phyloP scores from a whole-genome alignment of 2,329 filamentous ascomycete genomes.

The Scleromitrula shiraiana region DNA sequence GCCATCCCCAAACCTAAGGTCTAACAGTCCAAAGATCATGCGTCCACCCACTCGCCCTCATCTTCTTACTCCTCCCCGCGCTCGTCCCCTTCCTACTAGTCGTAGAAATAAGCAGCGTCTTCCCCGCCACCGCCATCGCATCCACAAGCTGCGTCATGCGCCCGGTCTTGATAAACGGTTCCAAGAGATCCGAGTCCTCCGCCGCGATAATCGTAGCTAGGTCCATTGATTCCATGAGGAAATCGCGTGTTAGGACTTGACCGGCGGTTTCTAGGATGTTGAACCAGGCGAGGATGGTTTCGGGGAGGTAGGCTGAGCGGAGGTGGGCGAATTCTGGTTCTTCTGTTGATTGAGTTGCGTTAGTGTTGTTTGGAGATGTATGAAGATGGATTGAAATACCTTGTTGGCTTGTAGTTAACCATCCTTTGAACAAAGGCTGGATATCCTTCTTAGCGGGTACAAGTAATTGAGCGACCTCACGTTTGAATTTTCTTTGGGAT shows the following conservation, averaged over 20 bases:
- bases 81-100: conserved; percentile 39
- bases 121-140: conserved; percentile 50
- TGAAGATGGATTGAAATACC: conserved; percentile 10
- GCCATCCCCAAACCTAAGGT: conserved; percentile 10
- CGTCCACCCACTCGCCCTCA: conserved; percentile 55
- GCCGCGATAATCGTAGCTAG: conserved; percentile 69
- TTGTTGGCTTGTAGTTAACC: conserved; percentile 40
- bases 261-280: conserved; percentile 74
- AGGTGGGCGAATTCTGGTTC: conserved; percentile 57
- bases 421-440: conserved; percentile 54
- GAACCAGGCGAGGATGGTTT: conserved; percentile 77
- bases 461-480: conserved; percentile 45
- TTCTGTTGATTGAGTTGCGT: conserved; percentile 39
- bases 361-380: conserved; percentile 12
- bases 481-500: conserved; percentile 42
- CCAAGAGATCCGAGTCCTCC: conserved; percentile 57
- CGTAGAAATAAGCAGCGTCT: conserved; percentile 37
- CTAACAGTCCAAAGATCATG: conserved; percentile 47
- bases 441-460: conserved; percentile 48
- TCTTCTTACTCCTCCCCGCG: conserved; percentile 45
- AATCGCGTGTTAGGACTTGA: conserved; percentile 63
- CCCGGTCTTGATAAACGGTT: conserved; percentile 53
- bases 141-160: conserved; percentile 71
- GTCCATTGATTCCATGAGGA: conserved; percentile 79
- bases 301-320: conserved; percentile 73